Evolutionary conservation across 2,329 filamentous ascomycete genomes (phyloP).

Genomic region (Zymoseptoria passerinii): DNA sequence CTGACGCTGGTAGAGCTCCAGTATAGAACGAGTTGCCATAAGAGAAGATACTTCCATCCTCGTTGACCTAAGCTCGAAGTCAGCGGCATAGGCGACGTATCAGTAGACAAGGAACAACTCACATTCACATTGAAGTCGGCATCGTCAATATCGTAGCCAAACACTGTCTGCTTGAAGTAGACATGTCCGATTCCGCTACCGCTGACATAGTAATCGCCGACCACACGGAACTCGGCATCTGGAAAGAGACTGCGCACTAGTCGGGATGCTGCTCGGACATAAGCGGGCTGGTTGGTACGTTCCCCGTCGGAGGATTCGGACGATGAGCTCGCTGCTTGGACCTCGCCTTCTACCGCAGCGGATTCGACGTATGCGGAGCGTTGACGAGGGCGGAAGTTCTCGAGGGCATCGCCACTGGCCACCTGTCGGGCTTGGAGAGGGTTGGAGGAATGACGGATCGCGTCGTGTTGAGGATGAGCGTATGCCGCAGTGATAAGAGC

Average conservation of each 20-base stretch:
- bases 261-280: slow-evolving; percentile 27
- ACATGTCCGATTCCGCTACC: slow-evolving; percentile 49
- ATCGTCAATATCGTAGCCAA: slow-evolving; percentile 53
- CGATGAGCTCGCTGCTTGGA: background rate
- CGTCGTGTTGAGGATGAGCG: background rate
- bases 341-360: slow-evolving; percentile 3
- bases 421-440: slow-evolving; percentile 5
- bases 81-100: background rate
- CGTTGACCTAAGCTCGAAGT: slow-evolving; percentile 34
- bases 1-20: slow-evolving; percentile 37
- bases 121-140: slow-evolving; percentile 55
- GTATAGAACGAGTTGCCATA: slow-evolving; percentile 46
- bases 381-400: slow-evolving; percentile 11
- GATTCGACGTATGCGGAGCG: slow-evolving; percentile 10
- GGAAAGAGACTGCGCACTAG: slow-evolving; percentile 30
- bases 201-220: slow-evolving; percentile 48
- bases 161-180: slow-evolving; percentile 51
- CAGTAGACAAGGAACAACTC: slow-evolving; percentile 22
- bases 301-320: background rate
- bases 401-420: background rate
- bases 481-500: background rate
- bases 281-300: slow-evolving; percentile 15
- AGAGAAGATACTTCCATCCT: slow-evolving; percentile 50
- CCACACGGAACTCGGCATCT: slow-evolving; percentile 41
- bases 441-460: background rate